These are phyloP conservation scores for Platismatia glauca DNA, from an alignment of 495 filamentous ascomycete genomes.

Conservation along the genomic window DNA sequence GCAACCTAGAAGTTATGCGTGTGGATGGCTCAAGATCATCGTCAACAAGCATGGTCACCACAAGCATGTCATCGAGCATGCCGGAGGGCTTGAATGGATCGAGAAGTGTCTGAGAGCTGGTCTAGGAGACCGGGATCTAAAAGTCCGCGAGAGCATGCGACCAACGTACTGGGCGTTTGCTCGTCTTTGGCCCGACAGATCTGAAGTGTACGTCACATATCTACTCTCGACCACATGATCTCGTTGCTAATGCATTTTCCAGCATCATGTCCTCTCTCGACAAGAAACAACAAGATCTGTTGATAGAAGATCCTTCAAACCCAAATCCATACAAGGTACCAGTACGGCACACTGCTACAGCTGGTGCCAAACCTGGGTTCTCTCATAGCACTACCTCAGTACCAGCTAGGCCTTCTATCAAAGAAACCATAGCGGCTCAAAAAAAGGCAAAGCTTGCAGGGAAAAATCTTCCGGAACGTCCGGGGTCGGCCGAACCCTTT, in stretches of 20 bases:
- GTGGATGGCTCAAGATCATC: constrained; percentile 77
- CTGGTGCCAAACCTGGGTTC: constrained; percentile 44
- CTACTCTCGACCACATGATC: background rate
- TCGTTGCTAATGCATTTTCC: constrained; percentile 26
- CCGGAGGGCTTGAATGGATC: constrained; percentile 67
- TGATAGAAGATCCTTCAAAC: constrained; percentile 74
- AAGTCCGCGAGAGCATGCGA: constrained; percentile 75
- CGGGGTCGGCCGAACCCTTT: constrained; percentile 64
- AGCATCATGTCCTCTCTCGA: constrained; percentile 72
- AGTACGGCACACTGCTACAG: constrained; percentile 30
- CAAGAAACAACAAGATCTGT: constrained; percentile 56
- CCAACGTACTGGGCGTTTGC: constrained; percentile 77
- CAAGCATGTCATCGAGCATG: constrained; percentile 73
- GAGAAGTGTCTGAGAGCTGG: constrained; percentile 85
- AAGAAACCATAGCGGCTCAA: constrained; percentile 74
- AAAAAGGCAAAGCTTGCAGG: constrained; percentile 57
- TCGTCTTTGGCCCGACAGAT: constrained; percentile 63
- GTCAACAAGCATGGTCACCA: constrained; percentile 69
- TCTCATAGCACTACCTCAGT: constrained; percentile 45
- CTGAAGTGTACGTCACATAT: constrained; percentile 51
- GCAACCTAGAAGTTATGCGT: constrained; percentile 64
- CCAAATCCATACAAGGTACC: constrained; percentile 55
- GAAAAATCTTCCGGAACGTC: constrained; percentile 55
- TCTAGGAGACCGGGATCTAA: constrained; percentile 76
- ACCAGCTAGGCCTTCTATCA: constrained; percentile 48